Conservation (phyloP, 2,329 filamentous ascomycete species). For the Aspergillus neoniger region DNA sequence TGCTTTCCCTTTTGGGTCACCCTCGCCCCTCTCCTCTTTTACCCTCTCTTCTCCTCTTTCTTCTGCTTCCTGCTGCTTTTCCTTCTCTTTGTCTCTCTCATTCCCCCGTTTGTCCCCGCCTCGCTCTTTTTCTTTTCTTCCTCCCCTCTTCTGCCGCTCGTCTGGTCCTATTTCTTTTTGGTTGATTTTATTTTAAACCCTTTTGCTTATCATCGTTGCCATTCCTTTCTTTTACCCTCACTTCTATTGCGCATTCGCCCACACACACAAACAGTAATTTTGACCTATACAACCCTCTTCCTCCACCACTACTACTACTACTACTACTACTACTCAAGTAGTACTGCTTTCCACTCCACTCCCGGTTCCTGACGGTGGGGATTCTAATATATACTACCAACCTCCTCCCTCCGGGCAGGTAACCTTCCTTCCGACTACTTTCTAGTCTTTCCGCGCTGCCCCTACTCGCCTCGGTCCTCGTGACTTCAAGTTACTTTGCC, state of each 20-base stretch:
- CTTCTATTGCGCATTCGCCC: constrained; percentile 38
- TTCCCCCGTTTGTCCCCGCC: constrained; percentile 15
- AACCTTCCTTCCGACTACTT: not conserved
- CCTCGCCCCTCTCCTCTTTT: constrained; percentile 24
- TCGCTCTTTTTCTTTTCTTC: constrained; percentile 18
- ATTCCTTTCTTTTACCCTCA: constrained; percentile 31
- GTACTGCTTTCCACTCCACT: not conserved
- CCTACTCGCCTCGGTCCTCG: constrained; percentile 7
- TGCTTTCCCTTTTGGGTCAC: constrained; percentile 23
- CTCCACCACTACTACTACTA: not conserved
- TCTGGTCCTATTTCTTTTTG: constrained; percentile 10
- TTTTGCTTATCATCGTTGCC: constrained; percentile 20
- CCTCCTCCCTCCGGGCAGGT: constrained; percentile 12
- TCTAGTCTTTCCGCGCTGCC: not conserved
- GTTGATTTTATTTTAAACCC: too few relatives aligned
- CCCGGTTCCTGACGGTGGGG: constrained; percentile 9
- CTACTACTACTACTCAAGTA: not conserved
- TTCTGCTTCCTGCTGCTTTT: constrained; percentile 22
- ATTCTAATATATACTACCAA: constrained; percentile 8
- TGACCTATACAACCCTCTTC: constrained; percentile 13
- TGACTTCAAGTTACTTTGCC: constrained; percentile 11
- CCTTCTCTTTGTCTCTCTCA: constrained; percentile 22
- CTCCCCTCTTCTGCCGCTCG: constrained; percentile 18
- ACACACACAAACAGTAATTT: constrained; percentile 30
- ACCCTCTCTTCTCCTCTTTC: constrained; percentile 17